phyloP scores from a whole-genome alignment of 331 rosid species.

The Pyracantha coccinea region DNA sequence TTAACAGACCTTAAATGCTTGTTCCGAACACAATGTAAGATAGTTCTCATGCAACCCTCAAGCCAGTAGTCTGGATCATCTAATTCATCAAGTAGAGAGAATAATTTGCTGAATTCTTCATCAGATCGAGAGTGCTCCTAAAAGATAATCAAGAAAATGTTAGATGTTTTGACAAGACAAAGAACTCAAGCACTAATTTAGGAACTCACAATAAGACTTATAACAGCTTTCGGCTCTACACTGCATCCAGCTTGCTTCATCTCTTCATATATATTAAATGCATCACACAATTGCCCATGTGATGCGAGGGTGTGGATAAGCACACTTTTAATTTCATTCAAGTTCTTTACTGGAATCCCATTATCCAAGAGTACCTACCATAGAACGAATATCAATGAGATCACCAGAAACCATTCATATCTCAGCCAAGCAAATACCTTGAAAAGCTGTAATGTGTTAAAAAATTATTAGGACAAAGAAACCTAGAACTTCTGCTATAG shows the following conservation, averaged over 20 bases:
- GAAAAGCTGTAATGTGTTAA: neutral
- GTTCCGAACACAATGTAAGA: slow-evolving; percentile 51
- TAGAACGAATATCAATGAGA: slow-evolving; percentile 3
- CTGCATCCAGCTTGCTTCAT: slow-evolving; percentile 52
- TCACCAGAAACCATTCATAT: neutral
- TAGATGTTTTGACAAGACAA: neutral
- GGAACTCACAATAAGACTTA: slow-evolving; percentile 62
- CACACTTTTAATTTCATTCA: slow-evolving; percentile 59
- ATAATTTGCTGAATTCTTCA: slow-evolving; percentile 49
- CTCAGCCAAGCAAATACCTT: neutral
- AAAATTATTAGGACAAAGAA: neutral
- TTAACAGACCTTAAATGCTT: slow-evolving; percentile 52
- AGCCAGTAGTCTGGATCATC: slow-evolving; percentile 44
- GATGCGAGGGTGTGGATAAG: slow-evolving; percentile 75
- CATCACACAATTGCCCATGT: slow-evolving; percentile 52
- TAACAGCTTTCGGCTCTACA: slow-evolving; percentile 64
- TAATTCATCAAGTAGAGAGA: slow-evolving; percentile 51
- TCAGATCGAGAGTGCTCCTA: slow-evolving; percentile 46
- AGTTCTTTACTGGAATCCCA: slow-evolving; percentile 30
- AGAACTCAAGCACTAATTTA: neutral
- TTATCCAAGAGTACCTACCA: slow-evolving; percentile 51
- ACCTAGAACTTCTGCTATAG: neutral
- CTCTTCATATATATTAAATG: slow-evolving; percentile 43
- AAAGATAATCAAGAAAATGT: slow-evolving; percentile 1
- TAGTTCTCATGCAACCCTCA: slow-evolving; percentile 55